phyloP scores from a whole-genome alignment of 2,329 filamentous ascomycete genomes.

The Penicillium sp. region DNA sequence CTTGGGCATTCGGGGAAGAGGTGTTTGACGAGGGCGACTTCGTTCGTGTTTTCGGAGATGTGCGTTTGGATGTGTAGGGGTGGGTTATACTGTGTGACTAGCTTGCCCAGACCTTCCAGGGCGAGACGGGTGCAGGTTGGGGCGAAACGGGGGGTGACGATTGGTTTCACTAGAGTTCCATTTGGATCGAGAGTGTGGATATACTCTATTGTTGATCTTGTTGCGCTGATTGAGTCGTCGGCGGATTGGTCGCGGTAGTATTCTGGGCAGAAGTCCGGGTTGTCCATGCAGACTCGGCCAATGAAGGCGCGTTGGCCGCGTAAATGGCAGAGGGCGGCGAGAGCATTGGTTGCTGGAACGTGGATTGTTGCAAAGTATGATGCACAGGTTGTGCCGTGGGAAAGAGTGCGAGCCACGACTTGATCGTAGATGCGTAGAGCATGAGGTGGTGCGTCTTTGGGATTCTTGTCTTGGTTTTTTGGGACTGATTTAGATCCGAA shows the following conservation, averaged over 20 bases:
- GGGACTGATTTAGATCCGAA: constrained; percentile 46
- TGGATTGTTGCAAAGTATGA: constrained; percentile 93
- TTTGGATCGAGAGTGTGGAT: constrained; percentile 63
- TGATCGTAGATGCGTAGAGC: constrained; percentile 62
- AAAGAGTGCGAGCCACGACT: constrained; percentile 72
- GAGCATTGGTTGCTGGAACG: constrained; percentile 81
- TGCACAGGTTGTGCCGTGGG: constrained; percentile 87
- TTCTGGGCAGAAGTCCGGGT: constrained; percentile 58
- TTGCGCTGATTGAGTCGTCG: constrained; percentile 54
- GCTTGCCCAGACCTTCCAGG: constrained; percentile 59
- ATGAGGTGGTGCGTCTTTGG: constrained; percentile 23
- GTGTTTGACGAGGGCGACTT: constrained; percentile 65
- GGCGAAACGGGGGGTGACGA: constrained; percentile 68
- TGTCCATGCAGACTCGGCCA: constrained; percentile 94
- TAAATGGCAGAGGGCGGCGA: constrained; percentile 74
- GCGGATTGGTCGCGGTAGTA: constrained; percentile 74
- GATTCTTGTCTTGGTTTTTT: constrained; percentile 8
- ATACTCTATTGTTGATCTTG: constrained; percentile 59
- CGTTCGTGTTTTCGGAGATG: constrained; percentile 74
- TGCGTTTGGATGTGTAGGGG: constrained; percentile 73
- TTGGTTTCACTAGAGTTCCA: constrained; percentile 61
- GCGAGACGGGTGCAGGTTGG: constrained; percentile 51
- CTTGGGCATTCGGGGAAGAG: constrained; percentile 61
- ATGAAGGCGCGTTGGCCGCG: constrained; percentile 85
- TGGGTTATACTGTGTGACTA: constrained; percentile 60